Base-by-base conservation (phyloP, 306 rosid genomes). In the Acacia acuminata region DNA sequence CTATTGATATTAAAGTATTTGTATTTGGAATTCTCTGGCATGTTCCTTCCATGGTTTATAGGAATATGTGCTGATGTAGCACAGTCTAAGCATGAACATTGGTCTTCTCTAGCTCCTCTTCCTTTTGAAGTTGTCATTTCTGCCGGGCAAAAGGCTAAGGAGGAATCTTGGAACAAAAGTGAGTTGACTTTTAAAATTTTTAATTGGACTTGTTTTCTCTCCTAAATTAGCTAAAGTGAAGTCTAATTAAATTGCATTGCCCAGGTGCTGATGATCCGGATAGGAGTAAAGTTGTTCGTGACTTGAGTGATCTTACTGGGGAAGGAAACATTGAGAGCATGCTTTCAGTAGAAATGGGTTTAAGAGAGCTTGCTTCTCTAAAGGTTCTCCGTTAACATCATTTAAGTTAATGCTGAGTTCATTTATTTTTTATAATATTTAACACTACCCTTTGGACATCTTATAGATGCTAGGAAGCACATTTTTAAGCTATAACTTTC, bases 71-170 rank as follows among this genome's bases (percentile, higher is more conserved):
- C 93, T 76, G 98, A 96, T 86, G 86, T 94, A 84, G 90, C 93
- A 82, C 81, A 72, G 80, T 81, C 89, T 61, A 93, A 91, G 89
- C 90, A 88, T 69, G 97, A 91, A 81, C 88, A 89, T 77, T 93
- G 97, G 97, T 93, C 94, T 42, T 91, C 97, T 48, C 84, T 90
- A 48, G 97, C 97, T 67, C 94, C 97, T 81, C 92, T 92, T 78
- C 97, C 97, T 15, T 89, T 90, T 67, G 97, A 92, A 91, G 80
- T 92, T 43, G 94, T 92, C 73, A 68, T 84, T 83, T 92, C 97
- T 87, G 93, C 97, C 75, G 99, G 99, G 84, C 98, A 96, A 84
- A 96, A 94, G 89, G 99, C 99, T 64, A 96, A 92, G 89, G 98
- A 95, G 84, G 97, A 92, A 79, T 90, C 99, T 81, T 87, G 90